Conservation (phyloP, 225 moss, liverwort and hornwort species). For the Pseudisothecium myosuroides region DNA sequence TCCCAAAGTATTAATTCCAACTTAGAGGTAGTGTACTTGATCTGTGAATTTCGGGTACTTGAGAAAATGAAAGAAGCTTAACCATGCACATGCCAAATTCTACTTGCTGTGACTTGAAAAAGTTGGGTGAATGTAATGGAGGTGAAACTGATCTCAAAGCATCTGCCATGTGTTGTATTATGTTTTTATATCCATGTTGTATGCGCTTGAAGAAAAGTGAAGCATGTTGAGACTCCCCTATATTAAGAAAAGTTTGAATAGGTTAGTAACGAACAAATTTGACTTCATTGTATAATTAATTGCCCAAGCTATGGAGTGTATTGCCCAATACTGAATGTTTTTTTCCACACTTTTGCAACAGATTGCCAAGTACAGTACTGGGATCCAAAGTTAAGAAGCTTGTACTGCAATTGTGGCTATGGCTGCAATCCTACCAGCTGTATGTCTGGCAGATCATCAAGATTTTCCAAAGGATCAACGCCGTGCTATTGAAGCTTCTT, state of each 20-base stretch:
- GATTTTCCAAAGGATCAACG: background rate
- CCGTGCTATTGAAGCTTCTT: slow-evolving; percentile 36
- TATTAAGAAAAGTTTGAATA: background rate
- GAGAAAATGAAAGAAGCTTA: background rate
- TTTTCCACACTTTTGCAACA: background rate
- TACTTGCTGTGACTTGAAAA: background rate
- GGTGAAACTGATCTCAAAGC: background rate
- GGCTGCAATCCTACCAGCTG: too few relatives aligned
- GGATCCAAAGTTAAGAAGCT: slow-evolving; percentile 61
- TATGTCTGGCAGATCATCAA: too few relatives aligned
- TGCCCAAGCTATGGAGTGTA: background rate
- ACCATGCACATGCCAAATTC: background rate
- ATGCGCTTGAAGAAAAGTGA: background rate
- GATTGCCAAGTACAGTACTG: slow-evolving; percentile 32
- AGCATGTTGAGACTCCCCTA: too few relatives aligned
- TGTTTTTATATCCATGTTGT: background rate
- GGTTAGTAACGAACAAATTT: background rate
- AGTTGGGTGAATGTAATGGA: background rate
- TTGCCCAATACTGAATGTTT: background rate
- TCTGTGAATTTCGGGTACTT: background rate
- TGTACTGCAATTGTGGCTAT: background rate
- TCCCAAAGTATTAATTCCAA: too few relatives aligned
- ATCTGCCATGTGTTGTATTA: background rate
- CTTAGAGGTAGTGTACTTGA: too few relatives aligned
- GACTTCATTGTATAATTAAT: background rate